A percentile compares a stretch with the other conserved stretches of the same genome.
Conservation (phyloP, 2,329 filamentous ascomycete genomes). For the Grosmannia penicillata region DNA sequence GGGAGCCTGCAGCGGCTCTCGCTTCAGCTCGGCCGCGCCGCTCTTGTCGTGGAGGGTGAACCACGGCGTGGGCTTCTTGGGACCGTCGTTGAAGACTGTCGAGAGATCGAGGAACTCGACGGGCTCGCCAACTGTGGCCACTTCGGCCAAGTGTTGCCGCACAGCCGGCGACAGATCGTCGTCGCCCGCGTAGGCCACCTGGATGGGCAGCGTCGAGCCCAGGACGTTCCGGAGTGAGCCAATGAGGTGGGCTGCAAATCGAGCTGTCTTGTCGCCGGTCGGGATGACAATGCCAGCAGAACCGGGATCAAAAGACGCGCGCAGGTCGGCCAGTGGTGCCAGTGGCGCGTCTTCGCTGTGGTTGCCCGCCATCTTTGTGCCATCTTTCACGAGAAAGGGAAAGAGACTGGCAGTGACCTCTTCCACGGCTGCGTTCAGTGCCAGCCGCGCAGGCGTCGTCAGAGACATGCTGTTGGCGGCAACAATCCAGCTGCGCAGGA, state of each 20-base stretch:
- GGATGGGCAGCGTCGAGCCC: conserved; percentile 1
- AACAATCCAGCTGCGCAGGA: background rate
- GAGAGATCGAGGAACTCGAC: conserved; percentile 2
- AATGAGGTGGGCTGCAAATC: conserved; percentile 1
- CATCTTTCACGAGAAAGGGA: background rate
- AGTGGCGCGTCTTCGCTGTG: background rate
- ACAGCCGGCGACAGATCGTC: background rate
- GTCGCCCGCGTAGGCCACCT: conserved; percentile 3
- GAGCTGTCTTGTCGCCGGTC: background rate
- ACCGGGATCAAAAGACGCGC: background rate
- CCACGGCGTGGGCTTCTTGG: too few species aligned
- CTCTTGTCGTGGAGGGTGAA: too few species aligned
- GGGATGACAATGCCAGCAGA: conserved; percentile 1
- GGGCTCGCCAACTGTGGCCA: background rate
- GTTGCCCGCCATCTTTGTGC: background rate
- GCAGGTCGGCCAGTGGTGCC: background rate
- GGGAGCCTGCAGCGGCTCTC: background rate
- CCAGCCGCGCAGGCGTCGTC: background rate
- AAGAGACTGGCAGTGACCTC: background rate
- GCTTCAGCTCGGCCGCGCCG: background rate
- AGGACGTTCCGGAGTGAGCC: background rate
- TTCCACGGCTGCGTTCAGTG: background rate
- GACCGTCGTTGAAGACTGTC: background rate
- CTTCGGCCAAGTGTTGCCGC: background rate
- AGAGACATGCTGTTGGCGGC: background rate